Evolutionary conservation across 257 asterid genomes (phyloP).

Genomic region (Przewalskia tangutica): DNA sequence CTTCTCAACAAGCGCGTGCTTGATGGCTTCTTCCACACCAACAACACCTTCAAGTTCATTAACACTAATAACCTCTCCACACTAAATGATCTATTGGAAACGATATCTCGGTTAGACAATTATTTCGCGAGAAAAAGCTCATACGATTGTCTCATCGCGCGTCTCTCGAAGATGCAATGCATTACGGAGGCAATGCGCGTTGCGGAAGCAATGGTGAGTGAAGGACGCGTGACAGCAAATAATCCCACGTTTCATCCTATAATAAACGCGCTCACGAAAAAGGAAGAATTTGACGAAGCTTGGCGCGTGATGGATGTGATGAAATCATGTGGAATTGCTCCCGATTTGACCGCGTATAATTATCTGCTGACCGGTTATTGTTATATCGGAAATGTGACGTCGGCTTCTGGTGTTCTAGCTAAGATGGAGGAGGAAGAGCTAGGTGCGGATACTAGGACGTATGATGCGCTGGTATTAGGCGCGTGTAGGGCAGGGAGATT

Average conservation of each 20-base stretch:
- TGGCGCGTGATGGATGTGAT: conserved; percentile 46
- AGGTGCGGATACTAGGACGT: conserved; percentile 41
- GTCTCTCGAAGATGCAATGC: conserved; percentile 34
- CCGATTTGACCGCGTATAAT: conserved; percentile 34
- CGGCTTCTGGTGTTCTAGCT: conserved; percentile 37
- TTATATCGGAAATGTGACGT: conserved; percentile 30
- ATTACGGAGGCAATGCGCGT: conserved; percentile 47
- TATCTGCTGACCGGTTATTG: conserved; percentile 50
- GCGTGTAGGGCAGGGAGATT: conserved; percentile 54
- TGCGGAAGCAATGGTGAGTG: conserved; percentile 34
- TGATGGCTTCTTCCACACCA: conserved; percentile 44
- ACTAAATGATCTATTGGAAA: conserved; percentile 39
- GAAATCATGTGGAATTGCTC: conserved; percentile 27
- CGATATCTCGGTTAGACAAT: conserved; percentile 26
- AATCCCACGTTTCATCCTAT: conserved; percentile 53
- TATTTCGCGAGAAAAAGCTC: conserved; percentile 48
- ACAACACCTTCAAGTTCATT: conserved; percentile 57
- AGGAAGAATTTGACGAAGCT: conserved; percentile 34
- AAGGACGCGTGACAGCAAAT: conserved; percentile 30
- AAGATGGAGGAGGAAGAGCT: conserved; percentile 44
- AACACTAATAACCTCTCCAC: conserved; percentile 19
- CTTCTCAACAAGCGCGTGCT: conserved; percentile 39
- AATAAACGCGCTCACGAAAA: conserved; percentile 30
- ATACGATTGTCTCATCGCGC: conserved; percentile 46
- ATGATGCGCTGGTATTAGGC: conserved; percentile 69